Evolutionary conservation across 345 rosid genomes (phyloP).

Genomic region (Eucalyptus tenuipes): DNA sequence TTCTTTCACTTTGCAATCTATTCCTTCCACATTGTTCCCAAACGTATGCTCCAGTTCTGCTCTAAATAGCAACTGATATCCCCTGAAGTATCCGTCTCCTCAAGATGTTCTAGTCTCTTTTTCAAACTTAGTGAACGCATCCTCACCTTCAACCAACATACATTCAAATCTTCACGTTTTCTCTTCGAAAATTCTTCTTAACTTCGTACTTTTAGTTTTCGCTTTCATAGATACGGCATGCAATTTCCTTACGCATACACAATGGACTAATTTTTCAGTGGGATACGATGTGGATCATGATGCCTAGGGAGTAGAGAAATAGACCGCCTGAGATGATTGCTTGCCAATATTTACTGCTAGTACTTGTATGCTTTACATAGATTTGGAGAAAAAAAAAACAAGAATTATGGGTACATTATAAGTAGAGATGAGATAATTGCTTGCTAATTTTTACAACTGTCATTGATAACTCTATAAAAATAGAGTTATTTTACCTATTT

Average conservation of each 20-base stretch:
- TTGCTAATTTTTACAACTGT: too few relatives aligned
- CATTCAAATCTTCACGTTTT: background rate
- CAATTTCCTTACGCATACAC: background rate
- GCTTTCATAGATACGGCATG: too few relatives aligned
- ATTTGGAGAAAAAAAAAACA: too few relatives aligned
- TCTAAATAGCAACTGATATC: background rate
- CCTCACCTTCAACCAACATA: background rate
- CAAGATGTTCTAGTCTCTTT: background rate
- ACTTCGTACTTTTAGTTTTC: background rate
- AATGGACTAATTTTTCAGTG: background rate
- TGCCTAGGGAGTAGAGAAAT: too few relatives aligned
- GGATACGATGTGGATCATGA: too few relatives aligned
- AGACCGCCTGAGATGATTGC: too few relatives aligned
- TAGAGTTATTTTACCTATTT: too few relatives aligned
- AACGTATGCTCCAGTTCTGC: background rate
- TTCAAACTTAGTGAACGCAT: background rate
- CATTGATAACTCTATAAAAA: too few relatives aligned
- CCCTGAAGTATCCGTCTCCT: background rate
- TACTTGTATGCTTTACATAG: too few relatives aligned
- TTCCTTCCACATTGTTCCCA: background rate
- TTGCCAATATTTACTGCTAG: too few relatives aligned
- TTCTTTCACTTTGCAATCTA: background rate
- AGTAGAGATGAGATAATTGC: too few relatives aligned
- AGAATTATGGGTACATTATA: too few relatives aligned
- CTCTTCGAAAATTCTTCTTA: background rate